phyloP scores from a whole-genome alignment of 495 filamentous ascomycete genomes.

The Tuber calosporum region DNA sequence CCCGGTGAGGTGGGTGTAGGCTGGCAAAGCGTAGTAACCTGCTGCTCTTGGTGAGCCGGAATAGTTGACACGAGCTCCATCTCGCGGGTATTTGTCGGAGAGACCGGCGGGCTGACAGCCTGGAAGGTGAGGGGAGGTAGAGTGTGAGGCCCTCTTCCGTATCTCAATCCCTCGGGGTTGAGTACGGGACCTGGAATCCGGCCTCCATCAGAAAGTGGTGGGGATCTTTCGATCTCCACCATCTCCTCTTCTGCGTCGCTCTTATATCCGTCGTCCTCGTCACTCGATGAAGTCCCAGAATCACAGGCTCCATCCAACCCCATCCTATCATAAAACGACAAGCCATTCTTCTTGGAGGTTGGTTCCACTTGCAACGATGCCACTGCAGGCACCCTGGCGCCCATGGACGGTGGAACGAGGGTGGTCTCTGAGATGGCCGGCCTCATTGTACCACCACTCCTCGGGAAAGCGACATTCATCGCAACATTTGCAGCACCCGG shows the following conservation, averaged over 20 bases:
- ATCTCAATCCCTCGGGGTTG: not conserved
- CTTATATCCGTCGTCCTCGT: slow-evolving; percentile 35
- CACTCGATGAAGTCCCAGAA: slow-evolving; percentile 32
- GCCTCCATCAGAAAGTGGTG: not conserved
- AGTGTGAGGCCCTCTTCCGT: not conserved
- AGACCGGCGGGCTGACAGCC: slow-evolving; percentile 22
- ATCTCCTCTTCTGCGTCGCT: slow-evolving; percentile 35
- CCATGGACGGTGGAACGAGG: not conserved
- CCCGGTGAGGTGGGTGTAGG: slow-evolving; percentile 16
- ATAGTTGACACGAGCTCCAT: slow-evolving; percentile 14
- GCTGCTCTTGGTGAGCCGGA: slow-evolving; percentile 11
- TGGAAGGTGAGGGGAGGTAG: slow-evolving; percentile 7
- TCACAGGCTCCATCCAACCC: slow-evolving; percentile 28
- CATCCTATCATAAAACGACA: slow-evolving; percentile 15
- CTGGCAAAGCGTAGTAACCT: slow-evolving; percentile 15
- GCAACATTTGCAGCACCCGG: not conserved
- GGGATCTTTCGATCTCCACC: slow-evolving; percentile 32
- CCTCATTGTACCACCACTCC: not conserved
- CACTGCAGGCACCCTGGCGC: slow-evolving; percentile 3
- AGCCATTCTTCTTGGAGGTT: slow-evolving; percentile 9
- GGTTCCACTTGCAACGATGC: not conserved
- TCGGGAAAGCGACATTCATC: not conserved
- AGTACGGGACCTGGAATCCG: not conserved
- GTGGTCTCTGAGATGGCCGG: not conserved
- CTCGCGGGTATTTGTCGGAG: slow-evolving; percentile 11